Base-by-base conservation (phyloP, 2,329 filamentous ascomycete genomes). In the Colletotrichum lupini region DNA sequence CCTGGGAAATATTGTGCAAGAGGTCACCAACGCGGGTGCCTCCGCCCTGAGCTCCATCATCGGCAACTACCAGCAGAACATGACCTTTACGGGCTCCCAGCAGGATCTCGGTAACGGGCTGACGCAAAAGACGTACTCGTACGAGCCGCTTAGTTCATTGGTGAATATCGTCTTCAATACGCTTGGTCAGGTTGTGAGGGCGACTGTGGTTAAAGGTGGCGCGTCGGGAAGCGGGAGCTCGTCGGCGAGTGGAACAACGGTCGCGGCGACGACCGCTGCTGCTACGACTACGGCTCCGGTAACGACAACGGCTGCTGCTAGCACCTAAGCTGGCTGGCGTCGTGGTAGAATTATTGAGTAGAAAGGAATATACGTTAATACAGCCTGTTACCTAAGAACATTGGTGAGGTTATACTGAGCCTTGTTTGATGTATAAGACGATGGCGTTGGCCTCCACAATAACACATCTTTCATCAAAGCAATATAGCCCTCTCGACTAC, bases 1-100 rank as follows among this genome's bases (percentile, higher is more conserved):
- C 76, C 83, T 91, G 2, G 90, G 90, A 46, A 91, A 91, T 76
- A 91, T 92, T 74, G 88, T 92, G 1, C 89, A 91, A 77, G 86
- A 91, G 76, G 88, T 90, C 0, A 83, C 83, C 1, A 87, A 86
- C 26, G 81, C 80, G 1, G 87, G 84, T 0, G 85, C 83, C 4
- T 80, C 81, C 35, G 77, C 84, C 1, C 80, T 89, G 1, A 86
- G 84, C 69, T 82, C 81, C 24, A 90, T 92, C 72, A 88, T 91
- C 7, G 90, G 90, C 63, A 88, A 90, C 77, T 92, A 85, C 78
- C 77, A 85, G 76, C 82, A 83, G 69, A 91, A 91, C 80, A 91
- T 92, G 89, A 91, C 89, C 2, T 83, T 79, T 70, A 85, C 83
- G 9, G 84, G 83, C 11, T 67, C 61, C n/a, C 67, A 72, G 24